Evolutionary conservation across 75 land plant species (phyloP).

Genomic region (Selaginella moellendorffii): DNA sequence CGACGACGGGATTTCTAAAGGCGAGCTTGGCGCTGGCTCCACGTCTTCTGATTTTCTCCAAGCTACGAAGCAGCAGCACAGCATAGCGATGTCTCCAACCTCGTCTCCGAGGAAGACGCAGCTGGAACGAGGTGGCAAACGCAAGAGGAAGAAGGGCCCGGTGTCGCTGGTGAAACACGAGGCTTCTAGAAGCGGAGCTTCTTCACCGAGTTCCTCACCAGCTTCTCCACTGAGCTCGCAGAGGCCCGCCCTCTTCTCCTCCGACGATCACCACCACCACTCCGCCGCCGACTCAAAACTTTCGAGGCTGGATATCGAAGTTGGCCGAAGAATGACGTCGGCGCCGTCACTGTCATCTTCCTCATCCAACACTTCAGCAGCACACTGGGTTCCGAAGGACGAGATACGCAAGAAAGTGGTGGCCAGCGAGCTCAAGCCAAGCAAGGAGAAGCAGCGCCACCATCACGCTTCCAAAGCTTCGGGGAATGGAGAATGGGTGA

Average conservation of each 20-base stretch:
- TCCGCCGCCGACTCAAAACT: no score
- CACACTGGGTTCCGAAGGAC: not conserved
- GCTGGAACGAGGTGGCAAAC: not conserved
- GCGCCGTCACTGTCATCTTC: no score
- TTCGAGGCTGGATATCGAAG: not conserved
- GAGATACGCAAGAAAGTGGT: not conserved
- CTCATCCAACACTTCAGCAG: no score
- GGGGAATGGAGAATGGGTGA: not conserved
- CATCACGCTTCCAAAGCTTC: no score
- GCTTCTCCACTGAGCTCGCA: not conserved
- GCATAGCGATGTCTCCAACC: no score
- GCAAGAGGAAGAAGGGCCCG: not conserved
- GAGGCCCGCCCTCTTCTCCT: not conserved
- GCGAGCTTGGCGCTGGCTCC: not conserved
- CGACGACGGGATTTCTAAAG: no score
- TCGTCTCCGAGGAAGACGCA: not conserved
- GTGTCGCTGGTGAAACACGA: not conserved
- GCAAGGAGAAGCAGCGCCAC: no score
- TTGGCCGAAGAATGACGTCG: not conserved
- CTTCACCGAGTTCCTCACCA: not conserved
- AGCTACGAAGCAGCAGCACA: not conserved
- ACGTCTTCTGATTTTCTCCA: not conserved
- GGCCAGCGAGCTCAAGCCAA: no score
- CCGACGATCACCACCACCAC: not conserved
- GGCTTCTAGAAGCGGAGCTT: not conserved